Base-by-base conservation (phyloP, 176 grass and related monocot species). In the Oryza brachyantha region DNA sequence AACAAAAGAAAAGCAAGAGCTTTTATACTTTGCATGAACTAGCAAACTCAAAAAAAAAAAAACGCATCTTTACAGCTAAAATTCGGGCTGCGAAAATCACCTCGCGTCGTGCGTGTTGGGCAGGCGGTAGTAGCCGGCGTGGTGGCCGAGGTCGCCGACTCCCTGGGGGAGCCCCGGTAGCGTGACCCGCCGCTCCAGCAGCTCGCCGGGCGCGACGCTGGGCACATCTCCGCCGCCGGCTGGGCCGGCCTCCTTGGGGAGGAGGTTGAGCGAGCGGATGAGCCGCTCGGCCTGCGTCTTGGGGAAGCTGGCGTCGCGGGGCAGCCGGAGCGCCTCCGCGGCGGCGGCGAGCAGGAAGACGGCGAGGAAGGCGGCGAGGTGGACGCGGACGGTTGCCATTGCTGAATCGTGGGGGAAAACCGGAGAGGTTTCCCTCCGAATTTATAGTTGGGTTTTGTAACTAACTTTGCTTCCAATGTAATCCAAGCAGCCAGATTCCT, bases 51-150 rank as follows among this genome's bases (percentile, higher is more conserved):
- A 32, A 22, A 24, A 43, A 31, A 5, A 24, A 32, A 19, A 34
- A 21, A 0, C 17, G 0, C 21, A 35, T 55, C 21, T 81, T 81
- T 45, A 71, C 19, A 14, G 3, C 26, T 17, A 7, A n/a, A n/a
- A 72, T 17, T 29, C 22, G 17, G 21, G 21, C 21, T 55, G 1
- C n/a, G n/a, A 0, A 22, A 55, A 72, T 28, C 27, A 98, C 96
- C 90, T 92, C 61, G 96, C 92, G 75, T 86, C 90, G 48, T 93
- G 77, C 27, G 96, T 91, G 81, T 91, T 86, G 12, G 96, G 92
- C 61, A 98, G 96, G 41, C 74, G 82, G 83, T 93, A 98, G 85
- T 98, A 98, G 1, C 96, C 96, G 61, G 96, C 92, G 82, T 98
- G 89, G 90, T 94, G 96, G 28, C 88, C 86, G 75, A 98, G 96